These are phyloP conservation scores for Sporothrix globosa DNA, from an alignment of 2,329 filamentous ascomycete species.

Conservation along the genomic window DNA sequence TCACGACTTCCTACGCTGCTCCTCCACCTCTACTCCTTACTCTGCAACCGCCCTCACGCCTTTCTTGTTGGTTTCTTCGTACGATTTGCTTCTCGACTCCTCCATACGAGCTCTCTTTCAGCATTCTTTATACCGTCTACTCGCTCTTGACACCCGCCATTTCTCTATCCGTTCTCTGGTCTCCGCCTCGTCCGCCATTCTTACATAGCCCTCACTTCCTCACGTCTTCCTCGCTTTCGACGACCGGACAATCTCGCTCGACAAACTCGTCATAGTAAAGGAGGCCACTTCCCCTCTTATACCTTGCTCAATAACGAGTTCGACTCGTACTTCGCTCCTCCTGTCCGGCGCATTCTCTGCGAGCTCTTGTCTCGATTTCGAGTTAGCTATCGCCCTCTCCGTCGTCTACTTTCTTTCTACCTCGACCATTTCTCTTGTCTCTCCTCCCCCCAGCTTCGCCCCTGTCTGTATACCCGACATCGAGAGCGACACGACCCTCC, in stretches of 20 bases:
- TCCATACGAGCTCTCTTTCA: not conserved
- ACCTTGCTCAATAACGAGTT: not conserved
- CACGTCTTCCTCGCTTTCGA: not conserved
- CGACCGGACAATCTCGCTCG: not conserved
- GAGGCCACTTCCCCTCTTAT: not conserved
- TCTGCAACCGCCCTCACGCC: not conserved
- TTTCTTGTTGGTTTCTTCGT: not conserved
- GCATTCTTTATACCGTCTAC: conserved; percentile 7
- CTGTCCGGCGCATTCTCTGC: not conserved
- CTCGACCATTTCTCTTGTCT: not conserved
- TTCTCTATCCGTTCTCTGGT: not conserved
- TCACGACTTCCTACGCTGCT: conserved; percentile 16
- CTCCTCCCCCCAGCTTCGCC: not conserved
- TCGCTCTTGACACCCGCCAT: not conserved
- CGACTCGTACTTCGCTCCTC: not conserved
- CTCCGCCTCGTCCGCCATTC: not conserved
- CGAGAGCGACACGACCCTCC: not conserved
- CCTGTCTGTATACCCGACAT: not conserved
- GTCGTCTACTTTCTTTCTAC: not conserved
- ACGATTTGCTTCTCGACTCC: not conserved
- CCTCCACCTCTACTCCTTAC: conserved; percentile 22
- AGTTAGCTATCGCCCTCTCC: not conserved
- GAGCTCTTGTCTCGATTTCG: conserved; percentile 11
- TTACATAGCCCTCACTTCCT: not conserved
- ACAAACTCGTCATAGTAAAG: conserved; percentile 5